Conservation (phyloP, 176 grass and related monocot genomes). For the Oryza glaberrima region DNA sequence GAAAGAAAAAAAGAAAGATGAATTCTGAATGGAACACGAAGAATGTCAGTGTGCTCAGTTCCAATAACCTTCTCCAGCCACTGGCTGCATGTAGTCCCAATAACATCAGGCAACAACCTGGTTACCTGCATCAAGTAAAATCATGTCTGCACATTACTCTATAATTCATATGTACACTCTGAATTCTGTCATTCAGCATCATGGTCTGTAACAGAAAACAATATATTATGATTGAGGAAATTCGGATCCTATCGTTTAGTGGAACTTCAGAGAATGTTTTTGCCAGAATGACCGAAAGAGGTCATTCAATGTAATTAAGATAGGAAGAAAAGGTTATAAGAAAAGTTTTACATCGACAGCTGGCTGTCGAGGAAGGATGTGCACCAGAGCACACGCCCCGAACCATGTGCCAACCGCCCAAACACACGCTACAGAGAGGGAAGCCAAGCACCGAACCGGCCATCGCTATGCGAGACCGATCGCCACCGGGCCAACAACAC, state of each 20-base stretch:
- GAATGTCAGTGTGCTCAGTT: constrained; percentile 84
- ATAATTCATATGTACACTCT: constrained; percentile 58
- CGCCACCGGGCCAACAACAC: too few relatives aligned
- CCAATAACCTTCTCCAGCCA: constrained; percentile 86
- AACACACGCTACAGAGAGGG: too few relatives aligned
- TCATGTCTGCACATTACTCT: not conserved
- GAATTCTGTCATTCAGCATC: constrained; percentile 96
- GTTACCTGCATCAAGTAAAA: constrained; percentile 70
- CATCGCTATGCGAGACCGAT: too few relatives aligned
- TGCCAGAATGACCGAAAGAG: too few relatives aligned
- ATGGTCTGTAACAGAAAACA: constrained; percentile 66
- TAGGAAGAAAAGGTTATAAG: too few relatives aligned
- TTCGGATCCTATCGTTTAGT: not conserved
- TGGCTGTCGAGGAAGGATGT: too few relatives aligned
- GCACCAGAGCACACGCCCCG: too few relatives aligned
- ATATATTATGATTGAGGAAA: not conserved
- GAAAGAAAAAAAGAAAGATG: not conserved
- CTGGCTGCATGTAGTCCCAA: constrained; percentile 90
- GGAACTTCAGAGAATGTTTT: not conserved
- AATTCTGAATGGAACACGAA: constrained; percentile 87
- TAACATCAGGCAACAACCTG: constrained; percentile 85
- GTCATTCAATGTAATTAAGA: too few relatives aligned
- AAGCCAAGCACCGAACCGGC: too few relatives aligned
- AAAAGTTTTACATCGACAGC: too few relatives aligned
- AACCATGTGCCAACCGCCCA: too few relatives aligned